Conservation (phyloP, 345 rosid species). For the Balakata baccata region DNA sequence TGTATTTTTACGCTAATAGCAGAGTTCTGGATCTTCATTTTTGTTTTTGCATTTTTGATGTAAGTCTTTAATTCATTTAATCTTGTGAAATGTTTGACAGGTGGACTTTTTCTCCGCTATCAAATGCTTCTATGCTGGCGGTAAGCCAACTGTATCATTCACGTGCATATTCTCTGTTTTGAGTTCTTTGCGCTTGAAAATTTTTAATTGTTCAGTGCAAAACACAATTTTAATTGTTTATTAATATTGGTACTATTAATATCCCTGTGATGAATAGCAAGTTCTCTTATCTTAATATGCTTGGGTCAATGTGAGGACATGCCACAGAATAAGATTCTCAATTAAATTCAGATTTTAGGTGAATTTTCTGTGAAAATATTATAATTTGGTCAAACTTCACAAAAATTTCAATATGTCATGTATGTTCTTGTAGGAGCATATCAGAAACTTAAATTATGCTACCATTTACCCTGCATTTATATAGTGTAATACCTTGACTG, state of each 20-base stretch:
- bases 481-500: no score
- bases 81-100: conserved; percentile 30
- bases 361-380: neutral
- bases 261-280: neutral
- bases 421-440: no score
- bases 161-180: no score
- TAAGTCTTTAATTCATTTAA: no score
- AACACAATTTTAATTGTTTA: neutral
- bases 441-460: no score
- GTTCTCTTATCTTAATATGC: neutral
- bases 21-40: neutral
- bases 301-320: neutral
- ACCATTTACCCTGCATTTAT: no score
- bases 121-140: conserved; percentile 65
- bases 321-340: neutral
- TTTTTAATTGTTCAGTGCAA: neutral
- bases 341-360: neutral
- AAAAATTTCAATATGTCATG: no score
- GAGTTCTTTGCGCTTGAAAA: no score
- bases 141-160: conserved; percentile 40
- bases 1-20: neutral
- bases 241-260: neutral
- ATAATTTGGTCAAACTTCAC: neutral
- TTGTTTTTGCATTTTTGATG: no score
- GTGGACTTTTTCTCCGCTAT: conserved; percentile 81